Conservation (phyloP, 192 early-diverging fungal species). For the Obelidium mucronatum region DNA sequence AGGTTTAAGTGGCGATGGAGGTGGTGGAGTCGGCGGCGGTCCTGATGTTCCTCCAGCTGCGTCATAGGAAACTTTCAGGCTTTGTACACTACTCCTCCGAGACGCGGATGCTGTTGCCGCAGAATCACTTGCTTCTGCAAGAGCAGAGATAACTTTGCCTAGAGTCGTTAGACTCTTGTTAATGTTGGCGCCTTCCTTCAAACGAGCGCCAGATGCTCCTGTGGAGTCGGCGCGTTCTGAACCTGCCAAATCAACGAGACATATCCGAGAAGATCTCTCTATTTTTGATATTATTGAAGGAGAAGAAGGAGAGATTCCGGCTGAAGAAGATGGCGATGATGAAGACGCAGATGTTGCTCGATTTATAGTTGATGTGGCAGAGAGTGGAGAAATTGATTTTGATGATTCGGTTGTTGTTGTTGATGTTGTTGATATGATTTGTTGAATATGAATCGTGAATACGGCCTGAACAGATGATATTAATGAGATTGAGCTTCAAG, state of each 20-base stretch:
- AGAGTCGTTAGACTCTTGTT: constrained; percentile 91
- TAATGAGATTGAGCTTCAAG: no score
- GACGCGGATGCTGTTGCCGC: not conserved
- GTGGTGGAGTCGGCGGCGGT: no score
- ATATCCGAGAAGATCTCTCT: constrained; percentile 26
- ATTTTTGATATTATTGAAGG: not conserved
- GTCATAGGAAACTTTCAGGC: not conserved
- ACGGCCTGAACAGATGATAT: no score
- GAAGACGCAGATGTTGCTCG: no score
- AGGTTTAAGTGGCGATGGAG: no score
- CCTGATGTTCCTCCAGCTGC: not conserved
- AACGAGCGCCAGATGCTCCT: constrained; percentile 79
- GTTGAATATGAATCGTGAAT: no score
- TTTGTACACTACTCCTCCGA: not conserved
- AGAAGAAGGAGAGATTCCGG: not conserved
- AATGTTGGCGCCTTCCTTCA: constrained; percentile 95
- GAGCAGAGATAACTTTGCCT: constrained; percentile 92
- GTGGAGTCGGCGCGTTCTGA: constrained; percentile 90
- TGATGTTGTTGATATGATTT: no score
- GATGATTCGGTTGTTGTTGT: no score
- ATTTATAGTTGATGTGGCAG: no score
- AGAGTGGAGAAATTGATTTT: no score
- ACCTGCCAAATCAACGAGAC: constrained; percentile 91
- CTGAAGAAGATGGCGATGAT: no score
- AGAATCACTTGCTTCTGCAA: constrained; percentile 67